phyloP scores from a whole-genome alignment of 2,329 filamentous ascomycete species.

The Arthrobotrys musiformis region DNA sequence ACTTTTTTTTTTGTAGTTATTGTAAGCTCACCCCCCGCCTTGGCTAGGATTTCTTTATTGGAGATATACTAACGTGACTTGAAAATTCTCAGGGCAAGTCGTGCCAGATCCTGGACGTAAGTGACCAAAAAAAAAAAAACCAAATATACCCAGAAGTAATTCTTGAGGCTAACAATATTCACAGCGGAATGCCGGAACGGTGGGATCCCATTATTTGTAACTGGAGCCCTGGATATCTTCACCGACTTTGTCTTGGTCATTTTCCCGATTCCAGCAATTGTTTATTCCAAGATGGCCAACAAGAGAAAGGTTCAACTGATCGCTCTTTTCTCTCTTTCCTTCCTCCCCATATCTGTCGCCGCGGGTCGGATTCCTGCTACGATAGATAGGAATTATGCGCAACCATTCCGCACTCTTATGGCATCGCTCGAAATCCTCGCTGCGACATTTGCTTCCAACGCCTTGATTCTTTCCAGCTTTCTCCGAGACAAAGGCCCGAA shows the following conservation, averaged over 20 bases:
- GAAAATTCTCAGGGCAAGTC: slow-evolving; percentile 70
- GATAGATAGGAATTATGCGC: slow-evolving; percentile 75
- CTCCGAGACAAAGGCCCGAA: slow-evolving; percentile 89
- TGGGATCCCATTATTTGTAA: slow-evolving; percentile 85
- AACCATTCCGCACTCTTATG: slow-evolving; percentile 87
- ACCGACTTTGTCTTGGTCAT: slow-evolving; percentile 88
- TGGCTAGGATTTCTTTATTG: not conserved
- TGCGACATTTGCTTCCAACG: slow-evolving; percentile 86
- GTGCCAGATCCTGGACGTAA: slow-evolving; percentile 82
- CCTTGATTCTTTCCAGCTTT: slow-evolving; percentile 89
- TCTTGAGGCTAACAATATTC: slow-evolving; percentile 5
- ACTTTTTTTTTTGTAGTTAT: slow-evolving; percentile 47
- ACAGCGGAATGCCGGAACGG: slow-evolving; percentile 77
- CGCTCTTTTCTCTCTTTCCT: slow-evolving; percentile 83
- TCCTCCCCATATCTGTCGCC: slow-evolving; percentile 81
- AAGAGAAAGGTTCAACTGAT: slow-evolving; percentile 84
- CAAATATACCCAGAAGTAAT: not conserved
- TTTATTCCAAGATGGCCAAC: slow-evolving; percentile 78
- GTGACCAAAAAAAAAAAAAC: slow-evolving; percentile 1
- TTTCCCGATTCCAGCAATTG: slow-evolving; percentile 89
- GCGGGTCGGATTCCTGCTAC: slow-evolving; percentile 83
- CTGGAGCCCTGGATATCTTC: slow-evolving; percentile 87
- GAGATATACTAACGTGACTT: slow-evolving; percentile 20
- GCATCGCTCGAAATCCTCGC: slow-evolving; percentile 92
- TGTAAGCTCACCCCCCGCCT: slow-evolving; percentile 49